Conservation (phyloP, 2,329 filamentous ascomycete genomes). For the Grosmannia penicillata region DNA sequence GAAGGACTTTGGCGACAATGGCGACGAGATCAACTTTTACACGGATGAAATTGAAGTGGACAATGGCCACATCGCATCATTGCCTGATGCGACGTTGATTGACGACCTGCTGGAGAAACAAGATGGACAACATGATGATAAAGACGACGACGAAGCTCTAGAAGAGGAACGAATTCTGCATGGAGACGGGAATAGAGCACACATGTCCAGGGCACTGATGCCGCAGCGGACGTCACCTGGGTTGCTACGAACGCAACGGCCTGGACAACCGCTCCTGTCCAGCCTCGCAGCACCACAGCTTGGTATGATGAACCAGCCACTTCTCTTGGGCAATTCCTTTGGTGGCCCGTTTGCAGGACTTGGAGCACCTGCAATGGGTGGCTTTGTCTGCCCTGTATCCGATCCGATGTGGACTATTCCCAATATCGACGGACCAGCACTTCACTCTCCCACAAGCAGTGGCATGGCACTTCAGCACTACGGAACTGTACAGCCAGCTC, state of each 20-base stretch:
- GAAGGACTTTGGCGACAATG: constrained; percentile 66
- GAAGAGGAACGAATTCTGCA: constrained; percentile 16
- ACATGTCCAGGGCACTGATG: not conserved
- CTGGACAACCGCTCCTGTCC: not conserved
- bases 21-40: constrained; percentile 76
- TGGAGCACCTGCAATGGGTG: constrained; percentile 5
- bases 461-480: not conserved
- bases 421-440: constrained; percentile 15
- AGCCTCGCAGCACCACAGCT: constrained; percentile 8
- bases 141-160: constrained; percentile 11
- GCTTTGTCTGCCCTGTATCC: constrained; percentile 9
- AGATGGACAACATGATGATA: constrained; percentile 14
- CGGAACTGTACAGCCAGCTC: not conserved
- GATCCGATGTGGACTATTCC: constrained; percentile 25
- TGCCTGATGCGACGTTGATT: no score
- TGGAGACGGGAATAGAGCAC: constrained; percentile 3
- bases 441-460: not conserved
- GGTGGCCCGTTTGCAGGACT: not conserved
- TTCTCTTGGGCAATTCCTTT: constrained; percentile 1
- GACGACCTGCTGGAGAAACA: constrained; percentile 6
- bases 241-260: not conserved
- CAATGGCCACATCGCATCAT: constrained; percentile 63
- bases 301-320: not conserved
- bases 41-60: constrained; percentile 77
- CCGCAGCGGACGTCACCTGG: not conserved